phyloP scores from a whole-genome alignment of 305 asterid species.

The Solanum hybrid region DNA sequence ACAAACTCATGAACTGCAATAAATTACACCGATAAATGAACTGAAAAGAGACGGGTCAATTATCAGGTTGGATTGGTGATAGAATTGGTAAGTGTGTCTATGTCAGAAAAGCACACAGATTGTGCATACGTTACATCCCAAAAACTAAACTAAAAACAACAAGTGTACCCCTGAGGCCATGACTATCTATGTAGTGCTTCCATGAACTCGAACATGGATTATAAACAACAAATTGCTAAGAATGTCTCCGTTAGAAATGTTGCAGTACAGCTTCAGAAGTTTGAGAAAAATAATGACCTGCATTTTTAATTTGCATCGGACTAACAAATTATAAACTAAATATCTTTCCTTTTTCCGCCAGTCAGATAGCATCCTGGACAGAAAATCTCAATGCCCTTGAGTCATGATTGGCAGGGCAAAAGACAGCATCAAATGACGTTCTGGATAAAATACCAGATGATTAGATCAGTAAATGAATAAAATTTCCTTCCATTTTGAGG shows the following conservation, averaged over 20 bases:
- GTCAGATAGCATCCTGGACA: background rate
- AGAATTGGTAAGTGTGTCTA: background rate
- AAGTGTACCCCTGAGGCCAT: background rate
- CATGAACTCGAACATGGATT: background rate
- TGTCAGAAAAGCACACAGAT: background rate
- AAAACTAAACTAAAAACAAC: background rate
- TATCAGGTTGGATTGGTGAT: background rate
- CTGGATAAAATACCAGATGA: background rate
- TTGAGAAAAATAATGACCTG: background rate
- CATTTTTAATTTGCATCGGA: background rate
- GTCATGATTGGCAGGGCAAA: background rate
- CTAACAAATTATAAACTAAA: background rate
- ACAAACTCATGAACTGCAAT: background rate
- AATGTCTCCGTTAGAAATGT: background rate
- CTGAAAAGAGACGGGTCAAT: background rate
- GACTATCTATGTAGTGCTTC: background rate
- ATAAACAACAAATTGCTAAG: background rate
- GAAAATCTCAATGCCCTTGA: background rate
- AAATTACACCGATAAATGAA: background rate
- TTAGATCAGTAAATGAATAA: background rate
- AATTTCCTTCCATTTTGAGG: background rate
- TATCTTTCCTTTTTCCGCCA: background rate
- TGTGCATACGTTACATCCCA: background rate
- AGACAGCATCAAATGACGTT: background rate
- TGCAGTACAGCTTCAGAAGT: background rate